Evolutionary conservation across 192 early-diverging fungal genomes (phyloP), one percentile per base, ranked within the genome.

Genomic region (Umbelopsis vinacea): DNA sequence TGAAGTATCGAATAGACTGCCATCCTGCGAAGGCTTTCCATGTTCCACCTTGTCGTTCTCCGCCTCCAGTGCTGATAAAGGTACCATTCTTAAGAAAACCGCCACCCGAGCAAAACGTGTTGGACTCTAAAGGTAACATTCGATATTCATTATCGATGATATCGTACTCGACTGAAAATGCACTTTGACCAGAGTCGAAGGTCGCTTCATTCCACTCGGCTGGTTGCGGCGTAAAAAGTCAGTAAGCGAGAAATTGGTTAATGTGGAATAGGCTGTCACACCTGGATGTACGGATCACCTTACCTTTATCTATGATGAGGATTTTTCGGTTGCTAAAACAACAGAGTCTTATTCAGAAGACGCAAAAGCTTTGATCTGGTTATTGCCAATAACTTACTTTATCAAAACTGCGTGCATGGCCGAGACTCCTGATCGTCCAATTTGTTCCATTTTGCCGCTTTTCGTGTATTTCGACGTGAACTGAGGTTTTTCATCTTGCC

Each of bases 231-330:
- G 19, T 38, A 9, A 47, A 46, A 9, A 45, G 67, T 43, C 8
- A 43, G 40, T 43, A 12, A 1, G 11, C 40, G 40, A 43, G 11
- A 43, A 43, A 43, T 43, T 29, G 29, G 40, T 6, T 43, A 6
- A 43, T 11, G 0, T 11, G 11, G 11, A 43, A 43, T 11, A 11
- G 33, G 26, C 9, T 48, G 15, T 14, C 9, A 50, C 12, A 6
- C 3, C n/a, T 10, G 24, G 17, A 76, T 66, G 29, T 29, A 3
- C 43, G 78, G 6, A 12, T 12, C 40, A 43, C 11, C 5, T 43
- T 78, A 76, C 84, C 84, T 81, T 88, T 88, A 69, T 88, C 86
- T 26, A 86, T 86, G 53, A 88, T 82, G 46, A 88, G 23, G 60
- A 88, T 86, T 76, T 82, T 88, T 43, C 72, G 79, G 29, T 80